Base-by-base conservation (phyloP, 2,329 filamentous ascomycete species). In the Colletotrichum simmondsii region DNA sequence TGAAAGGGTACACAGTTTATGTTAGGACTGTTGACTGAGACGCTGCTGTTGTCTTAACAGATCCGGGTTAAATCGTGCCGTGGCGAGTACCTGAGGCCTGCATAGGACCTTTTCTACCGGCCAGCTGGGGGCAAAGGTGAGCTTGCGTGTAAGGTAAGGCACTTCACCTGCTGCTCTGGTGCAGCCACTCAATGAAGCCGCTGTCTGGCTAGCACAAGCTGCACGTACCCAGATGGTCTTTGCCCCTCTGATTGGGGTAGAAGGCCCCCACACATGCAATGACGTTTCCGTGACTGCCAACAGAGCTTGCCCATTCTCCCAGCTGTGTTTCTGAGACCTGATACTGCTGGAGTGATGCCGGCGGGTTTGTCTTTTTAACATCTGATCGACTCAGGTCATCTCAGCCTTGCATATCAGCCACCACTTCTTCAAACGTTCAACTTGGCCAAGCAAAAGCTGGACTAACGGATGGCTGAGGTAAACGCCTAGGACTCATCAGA, bases 221-320 rank as follows among this genome's bases (percentile, higher is more conserved):
- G 30, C 49, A 53, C 49, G 11, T 53, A 49, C 42, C 42, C 42
- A 49, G 42, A 10, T 22, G 52, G 30, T 28, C 52, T 30, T 42
- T 12, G 14, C 52, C 22, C 22, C 14, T 65, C 62, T 65, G 49
- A 65, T 70, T 64, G 67, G 67, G 57, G 56, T 57, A 30, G 35
- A 57, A 46, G 57, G 49, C 37, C 22, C 49, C 67, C 71, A 65
- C 71, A 32, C 66, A 46, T 61, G 66, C 71, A 71, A 73, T 73
- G 71, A 73, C 71, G 66, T 73, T 73, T 37, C 60, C 24, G 71
- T 72, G 70, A 70, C 70, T 67, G 61, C 66, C 67, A 65, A 60
- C 54, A 32, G 42, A 63, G 67, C 35, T 62, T 58, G 49, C 63
- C 63, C 59, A 52, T 19, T 46, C 16, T 32, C 32, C 32, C 32